phyloP scores from a whole-genome alignment of 73 alveolate species.

The Stentor coeruleus region DNA sequence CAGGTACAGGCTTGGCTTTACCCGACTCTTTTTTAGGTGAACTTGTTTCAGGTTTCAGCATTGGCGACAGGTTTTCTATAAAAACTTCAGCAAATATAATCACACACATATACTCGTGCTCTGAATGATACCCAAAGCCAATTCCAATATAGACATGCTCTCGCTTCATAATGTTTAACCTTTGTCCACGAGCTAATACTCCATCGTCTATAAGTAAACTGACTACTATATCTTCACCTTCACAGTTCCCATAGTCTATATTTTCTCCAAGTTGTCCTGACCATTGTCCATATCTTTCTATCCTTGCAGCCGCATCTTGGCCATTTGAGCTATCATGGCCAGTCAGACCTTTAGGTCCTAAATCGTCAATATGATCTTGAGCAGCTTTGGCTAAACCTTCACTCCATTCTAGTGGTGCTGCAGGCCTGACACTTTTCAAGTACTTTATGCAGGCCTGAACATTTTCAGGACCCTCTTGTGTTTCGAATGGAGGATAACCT shows the following conservation, averaged over 20 bases:
- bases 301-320: slow-evolving; percentile 52
- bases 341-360: slow-evolving; percentile 70
- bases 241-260: slow-evolving; percentile 43
- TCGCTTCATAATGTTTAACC: slow-evolving; percentile 43
- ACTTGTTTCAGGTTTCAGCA: neutral
- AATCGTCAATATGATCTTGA: slow-evolving; percentile 69
- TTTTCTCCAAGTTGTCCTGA: slow-evolving; percentile 43
- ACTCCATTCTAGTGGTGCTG: slow-evolving; percentile 40
- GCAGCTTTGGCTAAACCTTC: slow-evolving; percentile 56
- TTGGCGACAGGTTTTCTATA: neutral
- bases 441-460: slow-evolving; percentile 49
- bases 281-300: slow-evolving; percentile 64
- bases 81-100: slow-evolving; percentile 40
- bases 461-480: slow-evolving; percentile 18
- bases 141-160: slow-evolving; percentile 42
- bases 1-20: neutral
- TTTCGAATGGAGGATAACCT: neutral
- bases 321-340: slow-evolving; percentile 77
- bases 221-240: slow-evolving; percentile 51
- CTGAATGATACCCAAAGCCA: slow-evolving; percentile 36
- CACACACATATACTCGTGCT: slow-evolving; percentile 28
- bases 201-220: slow-evolving; percentile 77
- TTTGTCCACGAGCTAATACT: slow-evolving; percentile 77
- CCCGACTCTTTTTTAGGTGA: neutral
- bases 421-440: slow-evolving; percentile 51